Conservation (phyloP, 768 basidiomycete species). For the Lepiota venenata region DNA sequence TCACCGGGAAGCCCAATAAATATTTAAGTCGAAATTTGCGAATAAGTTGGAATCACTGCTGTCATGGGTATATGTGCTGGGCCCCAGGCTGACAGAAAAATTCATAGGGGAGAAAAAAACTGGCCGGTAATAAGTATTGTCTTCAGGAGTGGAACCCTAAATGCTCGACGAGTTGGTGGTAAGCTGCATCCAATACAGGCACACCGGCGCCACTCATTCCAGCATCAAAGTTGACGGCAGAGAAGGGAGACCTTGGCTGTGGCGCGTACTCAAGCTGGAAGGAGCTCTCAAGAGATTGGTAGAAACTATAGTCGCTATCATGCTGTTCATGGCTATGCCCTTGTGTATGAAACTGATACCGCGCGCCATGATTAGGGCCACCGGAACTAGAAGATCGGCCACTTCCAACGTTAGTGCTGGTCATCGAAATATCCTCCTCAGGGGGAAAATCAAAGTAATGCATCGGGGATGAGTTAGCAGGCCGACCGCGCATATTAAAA, state of each 20-base stretch:
- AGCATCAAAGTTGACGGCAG: slow-evolving; percentile 5
- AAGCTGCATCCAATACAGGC: slow-evolving; percentile 51
- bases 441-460: slow-evolving; percentile 17
- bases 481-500: slow-evolving; percentile 16
- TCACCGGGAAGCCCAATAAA: too few species aligned
- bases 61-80: too few species aligned
- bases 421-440: slow-evolving; percentile 1
- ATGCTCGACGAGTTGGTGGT: slow-evolving; percentile 69
- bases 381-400: background rate
- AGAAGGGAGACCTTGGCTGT: slow-evolving; percentile 9
- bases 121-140: background rate
- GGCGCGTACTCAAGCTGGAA: slow-evolving; percentile 7
- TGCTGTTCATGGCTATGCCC: background rate
- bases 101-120: background rate
- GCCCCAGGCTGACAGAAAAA: too few species aligned
- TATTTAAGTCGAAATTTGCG: too few species aligned
- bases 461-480: slow-evolving; percentile 9
- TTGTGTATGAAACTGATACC: too few species aligned
- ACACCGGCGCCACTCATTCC: slow-evolving; percentile 14
- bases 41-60: too few species aligned
- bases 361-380: background rate
- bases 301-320: slow-evolving; percentile 1
- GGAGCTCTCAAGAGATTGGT: slow-evolving; percentile 5
- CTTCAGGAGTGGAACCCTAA: slow-evolving; percentile 42
- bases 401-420: background rate